Conservation (phyloP, 352 stramenopile species). For the Globisporangium polare region DNA sequence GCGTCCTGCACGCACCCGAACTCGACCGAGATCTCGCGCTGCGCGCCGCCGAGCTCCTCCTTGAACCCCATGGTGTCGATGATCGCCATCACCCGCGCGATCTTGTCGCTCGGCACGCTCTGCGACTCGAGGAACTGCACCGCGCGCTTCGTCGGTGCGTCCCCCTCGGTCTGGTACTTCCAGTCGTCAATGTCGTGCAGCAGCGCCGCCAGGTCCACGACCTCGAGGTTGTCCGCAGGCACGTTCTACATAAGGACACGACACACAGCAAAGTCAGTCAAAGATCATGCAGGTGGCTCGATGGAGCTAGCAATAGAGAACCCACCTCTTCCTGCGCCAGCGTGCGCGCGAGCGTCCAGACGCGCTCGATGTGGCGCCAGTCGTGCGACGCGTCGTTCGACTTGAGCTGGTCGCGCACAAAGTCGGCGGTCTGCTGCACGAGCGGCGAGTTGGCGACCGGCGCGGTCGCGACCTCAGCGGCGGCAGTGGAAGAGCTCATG, state of each 20-base stretch:
- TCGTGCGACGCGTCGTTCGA: conserved; percentile 83
- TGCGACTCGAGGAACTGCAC: conserved; percentile 55
- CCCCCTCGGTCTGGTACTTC: conserved; percentile 53
- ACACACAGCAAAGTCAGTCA: not conserved
- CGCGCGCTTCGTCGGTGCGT: conserved; percentile 53
- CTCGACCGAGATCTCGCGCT: conserved; percentile 35
- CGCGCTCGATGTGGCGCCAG: conserved; percentile 86
- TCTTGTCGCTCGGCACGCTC: conserved; percentile 39
- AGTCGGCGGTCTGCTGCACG: conserved; percentile 65
- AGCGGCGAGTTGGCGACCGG: conserved; percentile 29
- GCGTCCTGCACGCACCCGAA: conserved; percentile 89
- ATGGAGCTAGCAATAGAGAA: not conserved
- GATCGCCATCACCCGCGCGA: conserved; percentile 73
- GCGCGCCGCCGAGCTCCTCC: conserved; percentile 52
- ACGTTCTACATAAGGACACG: conserved; percentile 34
- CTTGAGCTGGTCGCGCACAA: conserved; percentile 68
- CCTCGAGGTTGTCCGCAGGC: conserved; percentile 49
- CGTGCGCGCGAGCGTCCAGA: conserved; percentile 68
- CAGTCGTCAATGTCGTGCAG: conserved; percentile 91
- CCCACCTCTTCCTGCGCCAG: conserved; percentile 70
- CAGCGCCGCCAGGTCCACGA: conserved; percentile 81
- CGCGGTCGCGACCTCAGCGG: not conserved
- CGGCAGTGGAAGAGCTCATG: not conserved
- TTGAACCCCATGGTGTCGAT: conserved; percentile 86
- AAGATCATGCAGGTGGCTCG: not conserved